Base-by-base conservation (phyloP, 2,329 filamentous ascomycete species). In the Colletotrichum tofieldiae region DNA sequence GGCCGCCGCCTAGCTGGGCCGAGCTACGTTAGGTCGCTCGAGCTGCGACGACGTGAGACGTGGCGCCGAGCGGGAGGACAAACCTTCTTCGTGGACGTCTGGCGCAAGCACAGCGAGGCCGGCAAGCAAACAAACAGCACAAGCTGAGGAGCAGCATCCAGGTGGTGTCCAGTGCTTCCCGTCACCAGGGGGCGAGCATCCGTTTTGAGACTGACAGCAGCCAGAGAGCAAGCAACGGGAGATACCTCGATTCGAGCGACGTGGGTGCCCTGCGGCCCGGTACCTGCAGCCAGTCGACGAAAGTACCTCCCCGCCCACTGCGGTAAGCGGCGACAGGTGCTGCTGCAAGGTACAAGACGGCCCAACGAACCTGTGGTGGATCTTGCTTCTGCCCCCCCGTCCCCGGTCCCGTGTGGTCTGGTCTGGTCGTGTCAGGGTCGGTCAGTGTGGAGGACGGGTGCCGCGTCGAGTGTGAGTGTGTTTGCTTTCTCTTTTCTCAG, bases 311-410 rank as follows among this genome's bases (percentile, higher is more conserved):
- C 20, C 49, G n/a, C 41, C 66, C 23, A 52, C 65, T 67, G 20
- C 52, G 39, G 56, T 37, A 52, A 41, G 47, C 37, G 49, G 52
- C 59, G 65, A 39, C 47, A 26, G 49, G 29, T 43, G 64, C 64
- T 43, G 64, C 64, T 67, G 64, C 68, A 67, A 62, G 64, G 68
- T 58, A 71, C 64, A 58, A 63, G 56, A 43, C 56, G 49, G 26
- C 35, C 56, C 62, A 67, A 68, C 64, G 68, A 71, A 71, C 49
- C 64, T 58, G 29, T 71, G 68, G 56, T 68, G 68, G 68, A 52
- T 20, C 52, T 39, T 41, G 39, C 23, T 23, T 18, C 29, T 43
- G n/a, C 54, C 4, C 18, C 18, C 45, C 51, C 3, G n/a, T 32
- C 18, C 37, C 63, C 23, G 52, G 20, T 11, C 39, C 14, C 16